Evolutionary conservation across 2,329 filamentous ascomycete genomes (phyloP).

Genomic region (Phaeosphaeria sp.): DNA sequence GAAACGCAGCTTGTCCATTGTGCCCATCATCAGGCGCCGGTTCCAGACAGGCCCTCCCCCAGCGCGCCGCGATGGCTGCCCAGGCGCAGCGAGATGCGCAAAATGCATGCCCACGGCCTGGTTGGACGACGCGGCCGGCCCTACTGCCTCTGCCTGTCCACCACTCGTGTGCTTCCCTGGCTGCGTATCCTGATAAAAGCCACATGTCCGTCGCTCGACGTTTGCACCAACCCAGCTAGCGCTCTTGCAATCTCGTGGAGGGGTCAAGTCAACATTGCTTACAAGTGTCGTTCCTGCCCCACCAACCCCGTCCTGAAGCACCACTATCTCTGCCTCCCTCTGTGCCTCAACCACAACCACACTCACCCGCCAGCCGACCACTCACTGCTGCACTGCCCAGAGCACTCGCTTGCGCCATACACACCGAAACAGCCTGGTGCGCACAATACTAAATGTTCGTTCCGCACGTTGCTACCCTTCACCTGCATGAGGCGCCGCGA

Average conservation of each 20-base stretch:
- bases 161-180: conserved; percentile 8
- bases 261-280: conserved; percentile 36
- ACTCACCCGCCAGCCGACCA: conserved; percentile 22
- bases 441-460: conserved; percentile 49
- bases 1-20: conserved; percentile 14
- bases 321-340: conserved; percentile 31
- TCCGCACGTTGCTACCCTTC: conserved; percentile 45
- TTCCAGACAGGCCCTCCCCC: conserved; percentile 9
- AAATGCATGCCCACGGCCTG: conserved; percentile 18
- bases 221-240: conserved; percentile 38
- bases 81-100: conserved; percentile 15
- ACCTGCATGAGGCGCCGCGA: conserved; percentile 37
- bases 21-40: conserved; percentile 18
- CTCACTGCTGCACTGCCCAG: conserved; percentile 17
- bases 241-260: conserved; percentile 36
- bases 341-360: conserved; percentile 19
- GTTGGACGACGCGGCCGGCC: conserved; percentile 14
- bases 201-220: conserved; percentile 3
- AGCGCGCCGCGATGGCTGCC: conserved; percentile 10
- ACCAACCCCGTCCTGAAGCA: conserved; percentile 31
- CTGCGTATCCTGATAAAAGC: conserved; percentile 2
- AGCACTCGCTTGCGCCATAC: conserved; percentile 33
- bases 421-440: conserved; percentile 33
- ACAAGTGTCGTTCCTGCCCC: conserved; percentile 27
- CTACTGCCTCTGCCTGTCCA: conserved; percentile 12